Evolutionary conservation across 2,329 filamentous ascomycete genomes (phyloP), one percentile per base, ranked within the genome.

Genomic region (Paecilomyces variotii): DNA sequence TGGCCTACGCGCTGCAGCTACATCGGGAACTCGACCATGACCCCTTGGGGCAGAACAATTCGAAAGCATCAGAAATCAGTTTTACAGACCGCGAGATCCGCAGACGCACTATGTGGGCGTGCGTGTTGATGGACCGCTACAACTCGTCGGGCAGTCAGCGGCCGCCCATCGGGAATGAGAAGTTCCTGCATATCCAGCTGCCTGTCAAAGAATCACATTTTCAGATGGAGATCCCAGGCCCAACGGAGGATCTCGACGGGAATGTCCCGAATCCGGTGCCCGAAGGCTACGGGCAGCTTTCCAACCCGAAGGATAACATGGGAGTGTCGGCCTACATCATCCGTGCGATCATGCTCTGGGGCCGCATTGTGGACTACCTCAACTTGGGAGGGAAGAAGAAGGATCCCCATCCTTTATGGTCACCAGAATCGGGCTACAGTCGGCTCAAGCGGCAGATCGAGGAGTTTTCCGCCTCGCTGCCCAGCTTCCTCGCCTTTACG

Each of bases 101-200:
- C 60, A 81, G 94, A 64, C 84, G 94, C 58, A 94, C 91, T 2
- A 97, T 99, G 93, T 99, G 94, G 94, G 90, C 92, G 11, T 97
- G 93, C 70, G 96, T 96, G 68, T 75, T 97, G 58, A 97, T 97
- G 92, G 94, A 99, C 71, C 86, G 93, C 0, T 97, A 97, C 79
- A 97, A 95, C 74, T 97, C 93, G 0, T 97, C 92, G 1, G 93
- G 94, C 1, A 95, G 91, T 2, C 92, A 97, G 67, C 84, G 93
- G 39, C 94, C 94, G 24, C 90, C 91, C 56, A 96, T 97, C 65
- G 88, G 96, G 57, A 88, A 90, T 64, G 91, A 97, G 72, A 90
- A 94, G 64, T 90, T 90, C 57, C 83, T 97, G 61, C 87, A 91
- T 64, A 90, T 97, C 14, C 93, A 94, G 63, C 77, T 99, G 26